Evolutionary conservation across 2,329 filamentous ascomycete genomes (phyloP), one percentile per base, ranked within the genome.

Genomic region (Podosphaera fusca): DNA sequence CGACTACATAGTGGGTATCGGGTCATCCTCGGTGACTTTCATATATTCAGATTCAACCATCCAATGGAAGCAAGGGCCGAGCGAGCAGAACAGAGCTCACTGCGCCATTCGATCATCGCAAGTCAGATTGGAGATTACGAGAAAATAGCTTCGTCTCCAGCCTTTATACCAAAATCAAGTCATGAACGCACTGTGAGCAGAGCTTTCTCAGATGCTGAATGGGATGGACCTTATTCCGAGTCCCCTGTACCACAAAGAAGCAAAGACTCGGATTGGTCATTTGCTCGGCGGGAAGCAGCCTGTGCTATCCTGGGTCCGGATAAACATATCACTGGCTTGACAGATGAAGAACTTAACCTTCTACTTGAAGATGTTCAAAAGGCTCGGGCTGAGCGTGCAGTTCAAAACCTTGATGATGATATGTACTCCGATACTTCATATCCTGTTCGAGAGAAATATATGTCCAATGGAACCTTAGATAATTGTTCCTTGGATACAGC

Each of bases 11-110:
- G 89, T 64, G 92, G 92, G 4, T 95, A 89, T 68, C 84, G 92
- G 60, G 85, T 98, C 56, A 98, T 98, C 60, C 75, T 98, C 8
- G 92, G 92, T 46, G 92, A 98, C 69, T 98, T 98, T 64, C 92
- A 98, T 69, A 98, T 98, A 60, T 96, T 98, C 71, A 78, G 92
- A 58, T 98, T 98, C 74, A 98, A 96, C 65, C 89, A 98, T 67
- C 92, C 92, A 0, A 84, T 95, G 74, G 92, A 98, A 71, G 92
- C 92, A 35, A 82, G 87, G 58, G 90, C 89, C 2, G 92, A 98
- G 70, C 76, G 92, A 57, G 89, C 87, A 12, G 87, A 95, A 60
- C 81, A 87, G 66, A 95, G 87, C 66, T 73, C 94, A 29, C 74
- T 98, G 58, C 83, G 90, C 51, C 90, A 96, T 66, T 94, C 89